Evolutionary conservation across 805 yeast genomes (phyloP).

Genomic region (Cyberlindnera saturnus): DNA sequence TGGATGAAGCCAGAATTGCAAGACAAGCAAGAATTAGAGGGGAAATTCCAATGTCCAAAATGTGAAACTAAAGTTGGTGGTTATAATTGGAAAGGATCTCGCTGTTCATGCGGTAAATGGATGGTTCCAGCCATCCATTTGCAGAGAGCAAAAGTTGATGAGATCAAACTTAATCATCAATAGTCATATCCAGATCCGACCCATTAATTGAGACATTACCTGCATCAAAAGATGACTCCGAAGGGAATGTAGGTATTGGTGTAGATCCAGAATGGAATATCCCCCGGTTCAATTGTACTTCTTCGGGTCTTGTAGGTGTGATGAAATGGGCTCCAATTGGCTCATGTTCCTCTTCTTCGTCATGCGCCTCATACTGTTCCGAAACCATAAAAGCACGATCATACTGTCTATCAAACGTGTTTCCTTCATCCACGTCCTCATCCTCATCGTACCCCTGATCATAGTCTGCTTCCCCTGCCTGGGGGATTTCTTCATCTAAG

Average conservation of each 20-base stretch:
- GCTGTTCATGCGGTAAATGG: slow-evolving; percentile 96
- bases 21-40: slow-evolving; percentile 68
- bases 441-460: slow-evolving; percentile 33
- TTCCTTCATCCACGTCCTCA: slow-evolving; percentile 19
- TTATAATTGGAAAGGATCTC: slow-evolving; percentile 89
- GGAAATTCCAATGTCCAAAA: slow-evolving; percentile 79
- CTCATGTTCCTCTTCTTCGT: slow-evolving; percentile 4
- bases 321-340: slow-evolving; percentile 11
- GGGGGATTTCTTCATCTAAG: slow-evolving; percentile 12
- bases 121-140: slow-evolving; percentile 86
- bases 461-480: slow-evolving; percentile 30
- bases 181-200: slow-evolving; percentile 38
- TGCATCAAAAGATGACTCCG: slow-evolving; percentile 14
- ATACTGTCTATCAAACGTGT: slow-evolving; percentile 19
- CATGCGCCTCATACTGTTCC: slow-evolving; percentile 20
- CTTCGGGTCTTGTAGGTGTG: slow-evolving; percentile 11
- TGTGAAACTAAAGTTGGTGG: slow-evolving; percentile 86
- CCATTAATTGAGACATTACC: slow-evolving; percentile 27
- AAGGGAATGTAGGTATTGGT: background rate
- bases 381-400: slow-evolving; percentile 22
- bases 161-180: slow-evolving; percentile 29
- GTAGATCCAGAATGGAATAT: background rate
- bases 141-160: slow-evolving; percentile 76
- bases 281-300: background rate
- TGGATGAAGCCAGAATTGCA: slow-evolving; percentile 89